Conservation (phyloP, 352 stramenopile genomes). For the Phytopythium sindhum region DNA sequence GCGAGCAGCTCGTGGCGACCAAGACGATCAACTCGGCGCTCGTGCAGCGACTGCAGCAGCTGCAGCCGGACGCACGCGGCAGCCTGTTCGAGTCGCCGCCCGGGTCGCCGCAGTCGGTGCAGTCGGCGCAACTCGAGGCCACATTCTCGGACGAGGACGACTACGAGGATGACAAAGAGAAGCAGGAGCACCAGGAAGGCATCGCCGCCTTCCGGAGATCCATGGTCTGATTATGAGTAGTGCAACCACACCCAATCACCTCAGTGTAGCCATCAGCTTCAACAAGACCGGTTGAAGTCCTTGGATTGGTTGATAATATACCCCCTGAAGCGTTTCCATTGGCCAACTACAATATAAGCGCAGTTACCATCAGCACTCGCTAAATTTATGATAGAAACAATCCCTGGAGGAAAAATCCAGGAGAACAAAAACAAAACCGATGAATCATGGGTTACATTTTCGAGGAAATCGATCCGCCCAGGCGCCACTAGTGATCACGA, state of each 20-base stretch:
- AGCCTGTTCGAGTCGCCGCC: conserved; percentile 47
- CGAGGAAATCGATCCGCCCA: neutral
- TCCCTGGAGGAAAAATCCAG: conserved; percentile 2
- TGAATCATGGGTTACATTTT: conserved; percentile 3
- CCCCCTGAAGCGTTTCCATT: neutral
- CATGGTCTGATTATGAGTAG: conserved; percentile 12
- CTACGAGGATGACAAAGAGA: conserved; percentile 37
- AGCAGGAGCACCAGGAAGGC: conserved; percentile 31
- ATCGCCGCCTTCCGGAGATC: conserved; percentile 41
- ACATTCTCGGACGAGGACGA: conserved; percentile 49
- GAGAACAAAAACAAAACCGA: neutral
- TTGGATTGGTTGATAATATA: neutral
- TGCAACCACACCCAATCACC: too few species aligned
- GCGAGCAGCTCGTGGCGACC: conserved; percentile 66
- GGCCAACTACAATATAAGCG: neutral
- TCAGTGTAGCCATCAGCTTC: too few species aligned
- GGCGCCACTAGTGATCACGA: neutral
- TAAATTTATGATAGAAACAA: neutral
- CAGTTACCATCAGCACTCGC: neutral
- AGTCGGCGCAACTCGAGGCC: conserved; percentile 34
- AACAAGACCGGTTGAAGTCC: neutral
- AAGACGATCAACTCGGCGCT: conserved; percentile 77
- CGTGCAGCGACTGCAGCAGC: conserved; percentile 53
- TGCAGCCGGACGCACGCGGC: conserved; percentile 46
- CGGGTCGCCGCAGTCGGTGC: conserved; percentile 27